Base-by-base conservation (phyloP, 1,284 basidiomycete species). In the Athelia psychrophila region DNA sequence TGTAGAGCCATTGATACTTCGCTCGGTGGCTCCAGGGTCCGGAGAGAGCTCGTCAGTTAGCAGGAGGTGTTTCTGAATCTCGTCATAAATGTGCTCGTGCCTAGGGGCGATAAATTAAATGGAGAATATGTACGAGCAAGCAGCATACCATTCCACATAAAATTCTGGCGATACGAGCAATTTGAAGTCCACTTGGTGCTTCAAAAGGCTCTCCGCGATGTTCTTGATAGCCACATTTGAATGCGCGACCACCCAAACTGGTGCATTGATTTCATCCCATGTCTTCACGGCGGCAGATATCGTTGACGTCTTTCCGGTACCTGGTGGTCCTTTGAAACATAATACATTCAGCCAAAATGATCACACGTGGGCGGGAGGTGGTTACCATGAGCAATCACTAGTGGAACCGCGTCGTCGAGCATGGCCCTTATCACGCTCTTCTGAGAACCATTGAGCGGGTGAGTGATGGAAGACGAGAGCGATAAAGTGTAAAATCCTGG, bases 131-230 rank as follows among this genome's bases (percentile, higher is more conserved):
- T 42, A 27, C 47, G 38, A n/a, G 30, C 35, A 20, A 25, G 32
- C 8, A 6, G 55, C 69, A 23, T 60, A 77, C 77, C 77, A 79
- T 60, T 75, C 77, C 10, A 67, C 58, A 52, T 76, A 70, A 52
- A 79, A 80, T 19, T 80, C 78, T 46, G 74, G 71, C 2, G 77
- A 76, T 1, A 80, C 76, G 4, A 80, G 38, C 6, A 80, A 58
- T 50, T 68, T 72, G 63, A 77, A 80, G 36, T 69, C 57, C 8
- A 78, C 64, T 0, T 57, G 53, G 24, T 63, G 58, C 47, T 72
- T 70, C 10, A 61, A 58, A 2, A 80, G 60, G 4, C 64, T 69
- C 54, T 73, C 66, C 0, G 75, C 76, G 38, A 78, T 74, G 52
- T 78, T 78, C 57, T 76, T 76, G 9, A 78, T 75, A 1, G 72